Evolutionary conservation across 345 rosid species (phyloP), one percentile per base, ranked within the genome.

Genomic region (Populus deltoides): DNA sequence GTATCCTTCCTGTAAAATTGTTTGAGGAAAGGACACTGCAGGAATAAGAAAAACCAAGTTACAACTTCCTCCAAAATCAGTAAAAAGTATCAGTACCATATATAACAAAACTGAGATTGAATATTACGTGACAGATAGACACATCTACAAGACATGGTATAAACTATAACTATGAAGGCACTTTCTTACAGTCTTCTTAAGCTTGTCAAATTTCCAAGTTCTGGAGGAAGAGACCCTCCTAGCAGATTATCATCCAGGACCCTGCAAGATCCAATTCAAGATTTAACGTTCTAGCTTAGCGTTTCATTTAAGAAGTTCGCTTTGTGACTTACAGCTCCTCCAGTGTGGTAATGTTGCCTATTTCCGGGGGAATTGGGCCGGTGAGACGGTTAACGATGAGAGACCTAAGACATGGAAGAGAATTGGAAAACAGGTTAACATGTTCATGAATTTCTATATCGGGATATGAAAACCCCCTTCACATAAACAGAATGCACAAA

Each of bases 1-100:
- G 99, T 83, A 95, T 89, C 22, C 39, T 71, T 74, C 97, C 97
- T 0, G 88, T 88, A 65, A 95, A 86, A 72, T 91, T 93, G 88
- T 95, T 95, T 16, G 91, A 79, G 66, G 97, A 89, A 49, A 93
- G 90, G 62, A 80, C 82, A 35, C 98, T 95, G 86, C 81, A 80
- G 8, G 38, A 29, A 24, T 0, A 29, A 25, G 15, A 43, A 43
- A 43, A 10, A 12, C 25, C 20, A n/a, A 47, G 9, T 66, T 31
- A 33, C 20, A 11, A 66, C 24, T 13, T 66, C 22, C 68, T 22
- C 24, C 8, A n/a, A 2, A 62, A 29, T 29, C 29, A 62, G 17
- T 25, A 11, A 43, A 3, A 43, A 12, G 16, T 43, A 43, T 43
- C 49, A 43, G 49, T 2, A 43, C 49, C 16, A 12, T 11, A 43